Evolutionary conservation across 208 protist genomes (phyloP), one percentile per base, ranked within the genome.

Genomic region (Leishmania guyanensis): DNA sequence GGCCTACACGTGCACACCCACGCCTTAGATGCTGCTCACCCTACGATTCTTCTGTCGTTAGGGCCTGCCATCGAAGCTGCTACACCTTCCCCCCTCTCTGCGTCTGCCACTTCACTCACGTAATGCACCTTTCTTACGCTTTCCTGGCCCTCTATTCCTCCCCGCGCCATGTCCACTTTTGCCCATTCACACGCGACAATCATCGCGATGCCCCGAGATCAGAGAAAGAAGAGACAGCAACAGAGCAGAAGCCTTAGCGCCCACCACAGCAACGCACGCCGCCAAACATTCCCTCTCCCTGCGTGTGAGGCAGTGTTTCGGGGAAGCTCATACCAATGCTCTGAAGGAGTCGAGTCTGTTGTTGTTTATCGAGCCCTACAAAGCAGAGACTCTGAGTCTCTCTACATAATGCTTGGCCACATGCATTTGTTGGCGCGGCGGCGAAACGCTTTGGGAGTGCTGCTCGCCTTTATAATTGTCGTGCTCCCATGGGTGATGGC

Each of bases 401-500:
- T 62, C 65, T 33, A 70, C 36, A 72, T 53, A 9, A 3, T 26
- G 68, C 8, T n/a, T 43, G 36, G 36, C 68, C 22, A n/a, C 68
- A 72, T 3, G 20, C 43, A 6, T 72, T 8, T 72, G 50, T 22
- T 39, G 71, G 4, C 10, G 71, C 51, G 46, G 29, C 71, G 71
- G n/a, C 48, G 12, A 29, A 29, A 20, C 71, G 5, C 50, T 33
- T 46, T 16, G 29, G 50, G 71, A 16, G n/a, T 12, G 71, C 26
- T 60, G 29, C 33, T 56, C 29, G 22, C 50, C 26, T 26, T 75
- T 22, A 29, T 10, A 1, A 48, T 36, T 65, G 48, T 77, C 12
- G 9, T 69, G 29, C 79, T 82, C 70, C 14, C 71, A 17, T 77
- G 54, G 36, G 36, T 65, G 33, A 56, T 48, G 54, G 54, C 56